phyloP scores from a whole-genome alignment of 1,284 basidiomycete species.

The Waitea zeae region DNA sequence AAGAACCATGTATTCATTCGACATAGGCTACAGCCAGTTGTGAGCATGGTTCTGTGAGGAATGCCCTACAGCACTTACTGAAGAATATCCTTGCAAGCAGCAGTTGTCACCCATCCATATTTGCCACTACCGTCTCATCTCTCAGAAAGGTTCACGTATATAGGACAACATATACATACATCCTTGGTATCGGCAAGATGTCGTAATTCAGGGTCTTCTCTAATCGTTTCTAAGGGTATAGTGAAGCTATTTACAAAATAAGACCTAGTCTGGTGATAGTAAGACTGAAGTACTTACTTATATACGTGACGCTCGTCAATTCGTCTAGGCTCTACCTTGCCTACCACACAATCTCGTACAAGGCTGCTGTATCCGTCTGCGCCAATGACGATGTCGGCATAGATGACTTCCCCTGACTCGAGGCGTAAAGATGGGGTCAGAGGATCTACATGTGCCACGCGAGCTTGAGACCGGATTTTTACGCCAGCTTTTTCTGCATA shows the following conservation, averaged over 20 bases:
- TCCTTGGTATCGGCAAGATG: not conserved
- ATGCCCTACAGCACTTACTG: no score
- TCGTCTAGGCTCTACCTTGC: not conserved
- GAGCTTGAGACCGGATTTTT: not conserved
- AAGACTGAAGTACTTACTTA: not conserved
- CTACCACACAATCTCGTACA: not conserved
- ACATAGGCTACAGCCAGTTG: not conserved
- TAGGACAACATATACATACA: not conserved
- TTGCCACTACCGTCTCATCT: not conserved
- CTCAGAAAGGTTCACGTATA: not conserved
- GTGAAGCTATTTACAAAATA: not conserved
- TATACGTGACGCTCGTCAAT: not conserved
- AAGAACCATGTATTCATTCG: not conserved
- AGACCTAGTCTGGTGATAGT: not conserved
- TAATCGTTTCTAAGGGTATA: not conserved
- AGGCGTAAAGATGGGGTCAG: not conserved
- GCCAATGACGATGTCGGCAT: constrained; percentile 1
- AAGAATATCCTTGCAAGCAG: constrained; percentile 1
- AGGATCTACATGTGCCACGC: not conserved
- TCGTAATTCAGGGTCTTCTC: not conserved
- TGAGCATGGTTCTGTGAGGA: no score
- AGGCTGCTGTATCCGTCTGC: constrained; percentile 1
- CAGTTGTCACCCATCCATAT: constrained; percentile 3
- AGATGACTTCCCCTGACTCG: not conserved
- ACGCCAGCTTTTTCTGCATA: not conserved